Base-by-base conservation (phyloP, 1,284 basidiomycete genomes). In the Apiotrichum gracile region DNA sequence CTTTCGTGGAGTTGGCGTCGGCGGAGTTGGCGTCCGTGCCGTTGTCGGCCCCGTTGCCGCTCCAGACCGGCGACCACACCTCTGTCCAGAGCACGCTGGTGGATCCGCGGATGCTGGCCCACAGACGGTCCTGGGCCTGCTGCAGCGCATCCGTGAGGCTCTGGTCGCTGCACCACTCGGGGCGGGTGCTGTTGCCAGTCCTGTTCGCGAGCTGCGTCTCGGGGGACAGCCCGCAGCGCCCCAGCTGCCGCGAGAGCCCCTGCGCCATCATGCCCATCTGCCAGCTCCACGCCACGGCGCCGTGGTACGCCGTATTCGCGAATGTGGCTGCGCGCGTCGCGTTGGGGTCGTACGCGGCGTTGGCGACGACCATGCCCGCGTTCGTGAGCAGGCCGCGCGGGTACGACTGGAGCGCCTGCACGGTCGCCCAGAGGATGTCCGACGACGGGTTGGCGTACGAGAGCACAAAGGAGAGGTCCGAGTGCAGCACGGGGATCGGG, bases 221-320 rank as follows among this genome's bases (percentile, higher is more conserved):
- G 27, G 26, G 12, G 10, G 35, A 17, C 27, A 44, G 35, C 22
- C 63, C 64, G 60, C 77, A 78, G 26, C 75, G 65, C 2, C 67
- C 64, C 13, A 78, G 68, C 59, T 78, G 76, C 17, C 70, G 63
- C 27, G 71, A 68, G 13, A 79, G 60, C 24, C 77, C 77, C 2
- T 70, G 67, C 1, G 78, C 76, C 78, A 78, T 78, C 21, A 78
- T 66, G 7, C 33, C 74, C 75, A 77, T 76, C 64, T 78, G 76
- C 70, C 74, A 78, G 3, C 72, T 72, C 65, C 77, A 79, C 10
- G 74, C 66, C 19, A 78, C 77, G 26, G 78, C 77, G 13, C 78
- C 77, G 58, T 79, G 78, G 61, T 78, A 78, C n/a, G 71, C 69
- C 7, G 67, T 66, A 40, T 77, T 71, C 50, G 70, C 65, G 47